Conservation (phyloP, 257 asterid genomes). For the Fraxinus americana region DNA sequence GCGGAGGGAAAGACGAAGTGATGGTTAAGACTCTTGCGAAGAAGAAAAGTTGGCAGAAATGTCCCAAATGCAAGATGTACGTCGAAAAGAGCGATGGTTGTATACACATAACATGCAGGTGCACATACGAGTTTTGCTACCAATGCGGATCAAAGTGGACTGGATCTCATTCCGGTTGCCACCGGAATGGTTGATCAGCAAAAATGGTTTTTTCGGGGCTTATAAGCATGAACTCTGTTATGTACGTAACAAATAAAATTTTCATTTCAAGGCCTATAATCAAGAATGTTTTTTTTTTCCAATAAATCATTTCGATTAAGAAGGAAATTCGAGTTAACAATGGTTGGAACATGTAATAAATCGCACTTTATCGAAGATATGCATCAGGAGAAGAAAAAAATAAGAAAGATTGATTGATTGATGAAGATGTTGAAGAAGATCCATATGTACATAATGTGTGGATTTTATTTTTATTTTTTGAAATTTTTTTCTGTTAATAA, state of each 20-base stretch:
- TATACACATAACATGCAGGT: constrained; percentile 66
- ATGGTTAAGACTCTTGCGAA: constrained; percentile 56
- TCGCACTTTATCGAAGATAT: too few relatives aligned
- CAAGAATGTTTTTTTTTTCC: too few relatives aligned
- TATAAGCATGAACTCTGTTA: background rate
- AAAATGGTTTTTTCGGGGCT: background rate
- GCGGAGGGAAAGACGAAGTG: constrained; percentile 39
- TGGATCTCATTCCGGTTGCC: constrained; percentile 38
- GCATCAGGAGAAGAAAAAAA: too few relatives aligned
- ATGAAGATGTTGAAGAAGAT: too few relatives aligned
- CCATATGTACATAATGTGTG: too few relatives aligned
- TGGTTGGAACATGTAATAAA: too few relatives aligned
- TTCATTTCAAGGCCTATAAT: background rate
- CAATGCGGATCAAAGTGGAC: constrained; percentile 61
- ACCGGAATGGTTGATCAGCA: constrained; percentile 3
- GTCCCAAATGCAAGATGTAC: constrained; percentile 69
- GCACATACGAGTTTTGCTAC: constrained; percentile 62
- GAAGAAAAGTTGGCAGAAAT: constrained; percentile 76
- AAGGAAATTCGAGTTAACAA: too few relatives aligned
- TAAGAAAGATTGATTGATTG: too few relatives aligned
- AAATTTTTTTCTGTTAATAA: too few relatives aligned
- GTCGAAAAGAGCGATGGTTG: constrained; percentile 68
- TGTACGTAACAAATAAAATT: background rate
- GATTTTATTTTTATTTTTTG: too few relatives aligned
- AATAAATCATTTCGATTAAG: too few relatives aligned